Percentiles rank a stretch among this genome's conserved stretches.
Evolutionary conservation across 2,329 filamentous ascomycete species (phyloP).

Genomic region (Fusarium cicatricum): DNA sequence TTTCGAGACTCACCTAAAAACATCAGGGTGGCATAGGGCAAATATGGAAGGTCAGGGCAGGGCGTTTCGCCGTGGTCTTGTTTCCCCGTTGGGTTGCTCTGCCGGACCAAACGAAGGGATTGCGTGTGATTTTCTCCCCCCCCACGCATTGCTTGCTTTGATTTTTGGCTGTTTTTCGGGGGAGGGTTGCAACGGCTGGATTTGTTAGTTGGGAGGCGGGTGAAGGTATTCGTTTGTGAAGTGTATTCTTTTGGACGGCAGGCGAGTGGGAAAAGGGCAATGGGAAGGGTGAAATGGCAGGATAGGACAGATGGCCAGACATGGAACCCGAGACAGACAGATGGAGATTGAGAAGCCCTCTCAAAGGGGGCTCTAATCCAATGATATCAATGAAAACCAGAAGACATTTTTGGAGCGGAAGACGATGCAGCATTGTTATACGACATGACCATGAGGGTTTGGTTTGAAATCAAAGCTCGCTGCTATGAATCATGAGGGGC

Average conservation of each 20-base stretch:
- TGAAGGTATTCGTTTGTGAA: slow-evolving; percentile 39
- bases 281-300: slow-evolving; percentile 30
- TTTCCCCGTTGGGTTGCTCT: slow-evolving; percentile 33
- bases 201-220: slow-evolving; percentile 38
- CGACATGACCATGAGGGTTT: too few relatives aligned
- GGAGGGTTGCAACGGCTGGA: slow-evolving; percentile 39
- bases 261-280: slow-evolving; percentile 26
- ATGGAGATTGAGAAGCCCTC: slow-evolving; percentile 39
- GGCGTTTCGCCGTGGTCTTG: slow-evolving; percentile 38
- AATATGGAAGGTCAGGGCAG: slow-evolving; percentile 29
- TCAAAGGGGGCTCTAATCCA: slow-evolving; percentile 38
- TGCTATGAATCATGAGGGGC: not conserved
- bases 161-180: slow-evolving; percentile 41
- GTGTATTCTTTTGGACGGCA: slow-evolving; percentile 40
- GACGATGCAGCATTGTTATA: not conserved
- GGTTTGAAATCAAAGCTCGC: slow-evolving; percentile 1
- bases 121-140: slow-evolving; percentile 37
- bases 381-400: slow-evolving; percentile 38
- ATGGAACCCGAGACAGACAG: slow-evolving; percentile 30
- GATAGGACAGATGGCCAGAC: slow-evolving; percentile 34
- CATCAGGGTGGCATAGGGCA: slow-evolving; percentile 44
- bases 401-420: slow-evolving; percentile 33
- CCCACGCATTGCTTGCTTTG: slow-evolving; percentile 41
- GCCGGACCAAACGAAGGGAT: slow-evolving; percentile 36
- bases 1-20: slow-evolving; percentile 46